Evolutionary conservation across 768 basidiomycete genomes (phyloP), one percentile per base, ranked within the genome.

Genomic region (Hygrophoropsis aurantiaca): DNA sequence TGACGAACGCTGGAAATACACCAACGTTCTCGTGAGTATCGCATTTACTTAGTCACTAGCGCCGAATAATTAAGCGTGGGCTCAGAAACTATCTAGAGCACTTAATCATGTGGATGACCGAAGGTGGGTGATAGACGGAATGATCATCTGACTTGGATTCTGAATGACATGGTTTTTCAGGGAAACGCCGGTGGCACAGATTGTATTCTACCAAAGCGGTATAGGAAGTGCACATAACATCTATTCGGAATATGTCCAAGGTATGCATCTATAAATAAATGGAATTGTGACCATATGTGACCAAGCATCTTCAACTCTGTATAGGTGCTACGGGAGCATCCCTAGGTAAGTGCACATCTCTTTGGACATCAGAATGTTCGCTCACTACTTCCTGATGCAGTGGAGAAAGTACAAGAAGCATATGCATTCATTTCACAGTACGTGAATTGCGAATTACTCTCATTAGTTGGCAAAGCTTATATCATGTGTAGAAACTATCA

Each of bases 341-440:
- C 33, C 64, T 89, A 53, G 83, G 86, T 84, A 58, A 27, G 59
- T 35, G 26, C 25, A 1, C n/a, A n/a, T n/a, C n/a, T 24, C 18
- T 5, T 27, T 33, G 16, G 38, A 16, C 41, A 48, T 16, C 18
- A 34, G 34, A 19, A 53, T 55, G 24, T 43, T n/a, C 24, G 26
- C n/a, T 25, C 27, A 21, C 33, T 20, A 25, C 34, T n/a, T 39
- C 19, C 10, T n/a, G 19, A 25, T 40, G 11, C 53, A 87, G 85
- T 68, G 33, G 82, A 83, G 47, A 87, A 89, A 57, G 83, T 89
- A 2, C 82, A 88, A 65, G 85, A 88, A 53, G 86, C 81, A 26
- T 87, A 87, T 65, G 83, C 78, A n/a, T 89, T 89, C 58, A 83
- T 89, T 55, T 79, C 87, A 18, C 84, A 89, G 85, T 88, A 56